Evolutionary conservation across 192 early-diverging fungal species (phyloP).

Genomic region (Backusella luteola): DNA sequence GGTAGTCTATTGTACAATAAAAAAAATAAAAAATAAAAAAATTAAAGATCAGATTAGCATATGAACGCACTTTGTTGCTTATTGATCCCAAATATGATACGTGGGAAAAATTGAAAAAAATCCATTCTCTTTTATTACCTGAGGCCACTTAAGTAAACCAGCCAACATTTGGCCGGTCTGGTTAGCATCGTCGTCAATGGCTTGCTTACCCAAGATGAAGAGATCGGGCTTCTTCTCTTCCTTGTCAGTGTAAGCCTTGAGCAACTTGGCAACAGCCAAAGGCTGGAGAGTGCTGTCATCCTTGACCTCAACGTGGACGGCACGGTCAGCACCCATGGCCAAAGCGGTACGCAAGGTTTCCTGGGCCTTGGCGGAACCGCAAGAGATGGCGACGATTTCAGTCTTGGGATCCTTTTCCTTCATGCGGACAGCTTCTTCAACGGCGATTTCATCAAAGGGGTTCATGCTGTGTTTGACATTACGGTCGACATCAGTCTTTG

Average conservation of each 20-base stretch:
- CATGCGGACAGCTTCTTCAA: constrained; percentile 93
- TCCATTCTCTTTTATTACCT: constrained; percentile 49
- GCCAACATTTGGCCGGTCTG: constrained; percentile 99
- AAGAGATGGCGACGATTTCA: constrained; percentile 87
- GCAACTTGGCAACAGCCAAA: constrained; percentile 86
- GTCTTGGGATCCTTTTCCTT: constrained; percentile 72
- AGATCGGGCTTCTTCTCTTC: constrained; percentile 81
- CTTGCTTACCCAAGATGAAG: constrained; percentile 97
- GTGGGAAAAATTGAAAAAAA: constrained; percentile 11
- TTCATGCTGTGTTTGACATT: constrained; percentile 99
- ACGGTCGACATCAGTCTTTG: constrained; percentile 87
- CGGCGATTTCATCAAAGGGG: constrained; percentile 99
- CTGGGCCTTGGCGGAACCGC: constrained; percentile 85
- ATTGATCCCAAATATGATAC: constrained; percentile 10
- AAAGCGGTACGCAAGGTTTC: constrained; percentile 94
- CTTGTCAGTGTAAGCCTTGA: constrained; percentile 85
- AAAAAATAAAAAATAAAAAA: constrained; percentile 20
- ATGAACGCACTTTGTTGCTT: not conserved
- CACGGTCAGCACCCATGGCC: constrained; percentile 97
- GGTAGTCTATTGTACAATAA: constrained; percentile 63
- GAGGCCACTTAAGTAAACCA: constrained; percentile 90
- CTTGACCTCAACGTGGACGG: constrained; percentile 87
- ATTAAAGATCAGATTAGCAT: constrained; percentile 8
- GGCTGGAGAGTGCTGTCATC: constrained; percentile 78
- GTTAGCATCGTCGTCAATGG: constrained; percentile 96